Evolutionary conservation across 306 rosid species (phyloP), one percentile per base, ranked within the genome.

Genomic region (Pyrus bretschneideri): DNA sequence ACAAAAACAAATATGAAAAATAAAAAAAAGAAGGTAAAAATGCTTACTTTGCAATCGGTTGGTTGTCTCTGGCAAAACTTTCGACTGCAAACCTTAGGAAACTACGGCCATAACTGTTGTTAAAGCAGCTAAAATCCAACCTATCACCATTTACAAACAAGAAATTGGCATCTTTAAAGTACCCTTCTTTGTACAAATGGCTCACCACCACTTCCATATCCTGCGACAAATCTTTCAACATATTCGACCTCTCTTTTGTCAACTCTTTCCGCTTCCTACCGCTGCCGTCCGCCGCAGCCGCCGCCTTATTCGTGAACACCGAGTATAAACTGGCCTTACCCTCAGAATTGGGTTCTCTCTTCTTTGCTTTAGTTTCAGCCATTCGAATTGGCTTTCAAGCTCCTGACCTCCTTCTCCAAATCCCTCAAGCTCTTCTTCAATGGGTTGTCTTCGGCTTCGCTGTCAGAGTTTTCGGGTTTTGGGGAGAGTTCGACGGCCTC

Each of bases 1-100:
- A 23, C 55, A 62, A 27, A n/a, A 31, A 23, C 30, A 33, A 29
- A 61, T 9, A 17, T 35, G 17, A 63, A 69, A 69, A 27, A 31
- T 38, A 23, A 35, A 68, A 9, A 17, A 42, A 60, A 7, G 10
- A 60, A 35, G 14, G 51, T 22, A 65, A 74, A 63, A 9, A 31
- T 19, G 25, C 95, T 89, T 90, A 91, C 98, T 90, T 92, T 70
- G 91, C 86, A 31, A 92, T 87, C 63, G 88, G 85, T 67, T 76
- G 95, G 63, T 94, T 83, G 71, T 91, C 95, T 49, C 46, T 78
- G 35, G 80, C 85, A 55, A 91, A 94, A 75, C 22, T 83, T 49
- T 77, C 79, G 0, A 81, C 90, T 0, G 89, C 96, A 61, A 23
- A 80, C 87, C 75, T 87, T 11, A 89, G 31, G 76, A 78, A 92